Conservation (phyloP, 257 asterid species). For the Striga asiatica region DNA sequence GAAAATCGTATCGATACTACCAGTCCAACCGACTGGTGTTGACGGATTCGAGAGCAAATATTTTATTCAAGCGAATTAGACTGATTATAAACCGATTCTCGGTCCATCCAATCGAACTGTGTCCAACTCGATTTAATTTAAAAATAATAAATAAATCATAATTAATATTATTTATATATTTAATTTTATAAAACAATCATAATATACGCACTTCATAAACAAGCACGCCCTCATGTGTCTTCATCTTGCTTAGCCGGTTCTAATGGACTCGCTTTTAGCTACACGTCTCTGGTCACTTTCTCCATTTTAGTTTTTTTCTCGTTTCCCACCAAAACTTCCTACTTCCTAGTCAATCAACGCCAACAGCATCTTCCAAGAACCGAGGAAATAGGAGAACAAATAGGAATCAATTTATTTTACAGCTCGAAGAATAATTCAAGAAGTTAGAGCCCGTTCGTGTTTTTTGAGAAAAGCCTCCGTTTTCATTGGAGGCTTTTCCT, state of each 20-base stretch:
- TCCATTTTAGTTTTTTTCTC: background rate
- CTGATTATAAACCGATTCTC: too few species aligned
- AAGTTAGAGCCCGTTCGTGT: background rate
- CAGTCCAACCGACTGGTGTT: too few species aligned
- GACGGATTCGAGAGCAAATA: too few species aligned
- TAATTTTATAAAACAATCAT: too few species aligned
- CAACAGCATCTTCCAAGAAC: constrained; percentile 16
- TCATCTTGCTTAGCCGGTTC: constrained; percentile 8
- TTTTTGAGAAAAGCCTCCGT: constrained; percentile 20
- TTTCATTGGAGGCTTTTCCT: constrained; percentile 23
- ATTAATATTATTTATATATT: too few species aligned
- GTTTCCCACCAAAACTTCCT: background rate
- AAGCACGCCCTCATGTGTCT: too few species aligned
- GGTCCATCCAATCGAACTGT: too few species aligned
- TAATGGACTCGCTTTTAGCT: background rate
- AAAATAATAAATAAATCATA: too few species aligned
- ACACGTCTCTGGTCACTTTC: constrained; percentile 10
- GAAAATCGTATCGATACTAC: too few species aligned
- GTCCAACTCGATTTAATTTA: too few species aligned
- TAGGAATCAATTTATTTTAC: background rate
- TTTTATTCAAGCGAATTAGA: too few species aligned
- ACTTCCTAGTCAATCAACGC: background rate
- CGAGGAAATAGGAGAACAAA: constrained; percentile 9
- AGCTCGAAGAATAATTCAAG: constrained; percentile 10
- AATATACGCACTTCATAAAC: too few species aligned